Percentiles rank a stretch among this genome's conserved stretches.
phyloP scores from a whole-genome alignment of 2,329 filamentous ascomycete species.

The Epicoccum nigrum region DNA sequence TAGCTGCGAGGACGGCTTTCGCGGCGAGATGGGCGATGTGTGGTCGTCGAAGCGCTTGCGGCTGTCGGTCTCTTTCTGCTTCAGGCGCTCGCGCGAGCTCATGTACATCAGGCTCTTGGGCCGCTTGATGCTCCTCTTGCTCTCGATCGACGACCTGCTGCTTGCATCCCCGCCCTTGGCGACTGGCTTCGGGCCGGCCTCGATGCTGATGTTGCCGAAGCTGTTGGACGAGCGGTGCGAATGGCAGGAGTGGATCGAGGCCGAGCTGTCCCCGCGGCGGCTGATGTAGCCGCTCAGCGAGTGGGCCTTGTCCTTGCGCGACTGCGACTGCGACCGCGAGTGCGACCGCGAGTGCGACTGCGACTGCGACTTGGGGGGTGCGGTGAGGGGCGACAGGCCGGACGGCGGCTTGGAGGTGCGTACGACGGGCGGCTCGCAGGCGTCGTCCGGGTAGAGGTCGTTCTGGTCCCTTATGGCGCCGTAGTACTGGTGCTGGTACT shows the following conservation, averaged over 20 bases:
- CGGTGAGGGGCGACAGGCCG: slow-evolving; percentile 74
- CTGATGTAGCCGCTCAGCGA: slow-evolving; percentile 67
- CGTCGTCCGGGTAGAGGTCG: slow-evolving; percentile 61
- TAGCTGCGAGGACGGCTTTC: slow-evolving; percentile 33
- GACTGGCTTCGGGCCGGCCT: slow-evolving; percentile 36
- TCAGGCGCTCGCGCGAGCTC: slow-evolving; percentile 72
- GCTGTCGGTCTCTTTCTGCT: slow-evolving; percentile 64
- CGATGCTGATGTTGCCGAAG: slow-evolving; percentile 51
- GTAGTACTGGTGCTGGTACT: no score
- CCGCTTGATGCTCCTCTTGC: slow-evolving; percentile 42
- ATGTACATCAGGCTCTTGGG: slow-evolving; percentile 72
- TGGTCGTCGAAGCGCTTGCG: slow-evolving; percentile 60
- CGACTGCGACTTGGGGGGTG: slow-evolving; percentile 58
- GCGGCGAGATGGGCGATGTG: slow-evolving; percentile 32
- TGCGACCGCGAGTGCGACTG: no score
- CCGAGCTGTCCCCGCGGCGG: slow-evolving; percentile 40
- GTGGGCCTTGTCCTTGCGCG: slow-evolving; percentile 38
- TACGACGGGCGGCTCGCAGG: slow-evolving; percentile 71
- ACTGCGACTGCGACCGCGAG: no score
- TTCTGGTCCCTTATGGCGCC: slow-evolving; percentile 57
- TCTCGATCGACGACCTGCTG: slow-evolving; percentile 42
- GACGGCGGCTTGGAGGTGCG: slow-evolving; percentile 82
- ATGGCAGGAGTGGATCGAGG: slow-evolving; percentile 44
- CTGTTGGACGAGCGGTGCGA: slow-evolving; percentile 45
- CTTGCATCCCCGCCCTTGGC: slow-evolving; percentile 25